phyloP scores from a whole-genome alignment of 768 basidiomycete genomes.

The Tricholoma bakamatsutake region DNA sequence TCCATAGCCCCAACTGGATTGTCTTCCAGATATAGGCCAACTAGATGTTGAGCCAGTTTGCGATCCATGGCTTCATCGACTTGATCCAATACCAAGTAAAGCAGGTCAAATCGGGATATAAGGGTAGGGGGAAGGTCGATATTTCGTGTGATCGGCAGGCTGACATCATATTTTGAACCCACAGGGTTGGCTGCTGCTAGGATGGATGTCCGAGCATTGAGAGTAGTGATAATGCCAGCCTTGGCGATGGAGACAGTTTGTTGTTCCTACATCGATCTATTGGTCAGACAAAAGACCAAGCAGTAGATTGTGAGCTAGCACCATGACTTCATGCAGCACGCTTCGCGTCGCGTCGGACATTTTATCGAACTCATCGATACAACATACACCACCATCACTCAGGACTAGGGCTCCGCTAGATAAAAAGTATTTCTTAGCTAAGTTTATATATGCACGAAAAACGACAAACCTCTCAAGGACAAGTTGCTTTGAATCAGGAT shows the following conservation, averaged over 20 bases:
- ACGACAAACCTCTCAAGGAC: constrained; percentile 82
- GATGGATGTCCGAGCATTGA: constrained; percentile 98
- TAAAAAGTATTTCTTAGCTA: constrained; percentile 2
- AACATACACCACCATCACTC: constrained; percentile 95
- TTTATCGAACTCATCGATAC: constrained; percentile 99
- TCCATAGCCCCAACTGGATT: constrained; percentile 55
- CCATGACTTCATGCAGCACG: constrained; percentile 99
- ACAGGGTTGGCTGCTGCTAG: constrained; percentile 97
- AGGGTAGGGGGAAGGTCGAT: constrained; percentile 97
- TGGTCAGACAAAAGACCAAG: neutral
- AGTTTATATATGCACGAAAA: neutral
- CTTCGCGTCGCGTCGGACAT: constrained; percentile 98
- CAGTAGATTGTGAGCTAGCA: constrained; percentile 19
- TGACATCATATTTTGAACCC: constrained; percentile 89
- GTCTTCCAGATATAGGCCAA: constrained; percentile 92
- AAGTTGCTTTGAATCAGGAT: constrained; percentile 97
- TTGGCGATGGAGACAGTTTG: constrained; percentile 99
- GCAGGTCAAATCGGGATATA: constrained; percentile 94
- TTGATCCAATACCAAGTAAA: constrained; percentile 93
- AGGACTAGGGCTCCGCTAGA: constrained; percentile 86
- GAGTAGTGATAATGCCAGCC: constrained; percentile 96
- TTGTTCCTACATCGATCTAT: constrained; percentile 66
- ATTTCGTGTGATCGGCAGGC: constrained; percentile 89
- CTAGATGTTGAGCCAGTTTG: constrained; percentile 85
- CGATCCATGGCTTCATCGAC: constrained; percentile 88